A percentile compares a stretch with the other conserved stretches of the same genome.
These are phyloP conservation scores for Fusarium sp. DNA, from an alignment of 2,329 filamentous ascomycete species.

Conservation along the genomic window DNA sequence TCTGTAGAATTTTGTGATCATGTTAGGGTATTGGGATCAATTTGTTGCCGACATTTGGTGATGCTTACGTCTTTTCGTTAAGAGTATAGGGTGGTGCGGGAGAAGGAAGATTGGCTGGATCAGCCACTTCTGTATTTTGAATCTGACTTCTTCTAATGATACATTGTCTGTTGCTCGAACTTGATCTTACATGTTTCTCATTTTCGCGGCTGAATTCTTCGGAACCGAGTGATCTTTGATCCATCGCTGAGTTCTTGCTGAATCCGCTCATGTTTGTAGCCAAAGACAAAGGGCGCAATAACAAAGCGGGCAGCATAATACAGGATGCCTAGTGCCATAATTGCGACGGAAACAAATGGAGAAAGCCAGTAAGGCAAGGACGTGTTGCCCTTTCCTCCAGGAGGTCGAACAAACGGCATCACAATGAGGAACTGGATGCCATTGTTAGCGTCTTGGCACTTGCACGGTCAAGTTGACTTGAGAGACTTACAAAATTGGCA, in stretches of 20 bases:
- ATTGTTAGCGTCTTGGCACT: background rate
- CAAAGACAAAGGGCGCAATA: constrained; percentile 11
- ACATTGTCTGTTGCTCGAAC: background rate
- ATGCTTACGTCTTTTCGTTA: no score
- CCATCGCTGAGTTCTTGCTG: constrained; percentile 28
- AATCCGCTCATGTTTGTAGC: constrained; percentile 16
- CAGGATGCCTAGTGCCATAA: constrained; percentile 18
- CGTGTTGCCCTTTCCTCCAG: constrained; percentile 25
- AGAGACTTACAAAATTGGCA: constrained; percentile 19
- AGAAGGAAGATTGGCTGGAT: no score
- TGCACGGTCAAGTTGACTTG: background rate
- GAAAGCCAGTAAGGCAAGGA: constrained; percentile 34
- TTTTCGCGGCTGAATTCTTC: background rate
- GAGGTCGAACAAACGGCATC: constrained; percentile 29
- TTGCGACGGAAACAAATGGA: constrained; percentile 20
- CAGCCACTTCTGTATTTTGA: no score
- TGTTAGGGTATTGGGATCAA: no score
- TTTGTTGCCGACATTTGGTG: no score
- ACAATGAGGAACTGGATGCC: constrained; percentile 17
- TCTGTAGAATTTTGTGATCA: no score
- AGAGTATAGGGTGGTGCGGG: no score
- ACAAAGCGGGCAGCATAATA: constrained; percentile 21
- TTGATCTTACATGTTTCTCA: background rate
- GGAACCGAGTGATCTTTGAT: constrained; percentile 28
- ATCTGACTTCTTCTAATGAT: background rate